Evolutionary conservation across 768 basidiomycete genomes (phyloP).

Genomic region (Suillus discolor): DNA sequence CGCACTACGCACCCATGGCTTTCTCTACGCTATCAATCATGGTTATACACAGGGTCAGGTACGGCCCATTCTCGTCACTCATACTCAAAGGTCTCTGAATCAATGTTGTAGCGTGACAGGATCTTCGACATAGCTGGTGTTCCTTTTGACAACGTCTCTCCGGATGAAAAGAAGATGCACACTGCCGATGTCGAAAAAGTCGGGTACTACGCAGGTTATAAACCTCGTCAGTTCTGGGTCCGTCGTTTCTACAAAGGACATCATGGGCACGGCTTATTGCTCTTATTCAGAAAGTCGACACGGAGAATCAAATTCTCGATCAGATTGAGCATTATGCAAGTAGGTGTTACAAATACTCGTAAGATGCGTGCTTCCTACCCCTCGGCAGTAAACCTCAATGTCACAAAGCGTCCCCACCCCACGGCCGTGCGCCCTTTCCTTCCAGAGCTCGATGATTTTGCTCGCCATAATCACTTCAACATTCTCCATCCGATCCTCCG

Average conservation of each 20-base stretch:
- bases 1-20: slow-evolving; percentile 37
- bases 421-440: slow-evolving; percentile 29
- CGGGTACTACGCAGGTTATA: slow-evolving; percentile 59
- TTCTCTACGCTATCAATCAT: slow-evolving; percentile 53
- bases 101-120: slow-evolving; percentile 34
- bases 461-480: slow-evolving; percentile 30
- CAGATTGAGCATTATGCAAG: slow-evolving; percentile 36
- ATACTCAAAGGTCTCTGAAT: background rate
- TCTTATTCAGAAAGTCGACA: slow-evolving; percentile 31
- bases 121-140: slow-evolving; percentile 47
- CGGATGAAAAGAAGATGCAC: slow-evolving; percentile 41
- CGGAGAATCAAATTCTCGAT: slow-evolving; percentile 36
- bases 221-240: slow-evolving; percentile 57
- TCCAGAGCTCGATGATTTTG: slow-evolving; percentile 33
- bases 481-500: slow-evolving; percentile 29
- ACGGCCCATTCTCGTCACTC: background rate
- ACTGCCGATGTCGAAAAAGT: slow-evolving; percentile 39
- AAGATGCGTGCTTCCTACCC: background rate
- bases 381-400: slow-evolving; percentile 28
- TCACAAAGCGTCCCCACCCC: slow-evolving; percentile 30
- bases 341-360: slow-evolving; percentile 13
- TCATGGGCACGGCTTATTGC: too few relatives aligned
- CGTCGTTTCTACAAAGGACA: slow-evolving; percentile 4
- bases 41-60: slow-evolving; percentile 45
- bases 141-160: slow-evolving; percentile 37